phyloP scores from a whole-genome alignment of 768 basidiomycete species.

The Tremella mesenterica region DNA sequence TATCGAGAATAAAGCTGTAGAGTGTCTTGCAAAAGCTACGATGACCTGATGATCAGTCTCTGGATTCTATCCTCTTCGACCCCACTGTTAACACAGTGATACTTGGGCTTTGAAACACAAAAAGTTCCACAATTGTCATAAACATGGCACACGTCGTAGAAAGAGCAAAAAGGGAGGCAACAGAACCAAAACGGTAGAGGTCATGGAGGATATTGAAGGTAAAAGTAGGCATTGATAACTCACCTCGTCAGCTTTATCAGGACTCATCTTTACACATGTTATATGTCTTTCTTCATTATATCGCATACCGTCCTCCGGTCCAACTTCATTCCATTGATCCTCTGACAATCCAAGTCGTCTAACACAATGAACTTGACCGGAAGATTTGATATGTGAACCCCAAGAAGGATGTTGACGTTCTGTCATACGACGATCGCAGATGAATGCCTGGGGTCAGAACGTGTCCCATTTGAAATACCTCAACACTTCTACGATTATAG shows the following conservation, averaged over 20 bases:
- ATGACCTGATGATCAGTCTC: constrained; percentile 32
- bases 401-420: constrained; percentile 61
- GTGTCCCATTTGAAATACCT: too few relatives aligned
- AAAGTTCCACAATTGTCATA: too few relatives aligned
- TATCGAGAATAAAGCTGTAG: constrained; percentile 37
- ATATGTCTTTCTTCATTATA: constrained; percentile 31
- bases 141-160: too few relatives aligned
- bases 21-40: constrained; percentile 33
- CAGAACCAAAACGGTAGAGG: too few relatives aligned
- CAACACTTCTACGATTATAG: too few relatives aligned
- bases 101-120: too few relatives aligned
- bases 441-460: constrained; percentile 55
- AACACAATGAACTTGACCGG: constrained; percentile 65
- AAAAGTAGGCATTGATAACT: constrained; percentile 4
- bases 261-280: constrained; percentile 43
- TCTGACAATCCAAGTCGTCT: constrained; percentile 60
- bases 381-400: constrained; percentile 54
- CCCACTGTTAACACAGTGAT: too few relatives aligned
- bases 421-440: constrained; percentile 72
- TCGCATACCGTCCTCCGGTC: constrained; percentile 7
- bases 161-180: too few relatives aligned
- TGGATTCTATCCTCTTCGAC: neutral
- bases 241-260: constrained; percentile 39
- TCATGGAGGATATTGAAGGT: too few relatives aligned
- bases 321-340: constrained; percentile 27